A percentile compares a stretch with the other conserved stretches of the same genome.
Conservation (phyloP, 2,329 filamentous ascomycete species). For the Mycosphaerella sp. region DNA sequence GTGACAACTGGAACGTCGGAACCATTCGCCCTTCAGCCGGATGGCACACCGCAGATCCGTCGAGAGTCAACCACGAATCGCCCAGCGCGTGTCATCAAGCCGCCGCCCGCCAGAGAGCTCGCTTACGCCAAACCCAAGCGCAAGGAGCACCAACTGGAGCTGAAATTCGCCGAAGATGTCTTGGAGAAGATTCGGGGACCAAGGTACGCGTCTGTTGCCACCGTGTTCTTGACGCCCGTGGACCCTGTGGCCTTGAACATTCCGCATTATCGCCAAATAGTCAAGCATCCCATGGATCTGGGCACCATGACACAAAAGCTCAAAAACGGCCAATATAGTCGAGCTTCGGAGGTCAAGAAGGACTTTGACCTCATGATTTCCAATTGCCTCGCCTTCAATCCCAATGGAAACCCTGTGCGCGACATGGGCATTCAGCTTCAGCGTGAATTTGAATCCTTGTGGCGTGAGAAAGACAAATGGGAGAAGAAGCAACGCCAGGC, state of each 20-base stretch:
- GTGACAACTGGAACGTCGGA: conserved; percentile 43
- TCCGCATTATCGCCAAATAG: conserved; percentile 83
- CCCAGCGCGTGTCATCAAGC: conserved; percentile 89
- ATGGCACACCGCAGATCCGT: conserved; percentile 74
- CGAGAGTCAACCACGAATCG: conserved; percentile 78
- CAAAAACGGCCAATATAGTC: conserved; percentile 70
- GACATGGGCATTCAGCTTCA: conserved; percentile 66
- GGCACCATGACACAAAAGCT: conserved; percentile 74
- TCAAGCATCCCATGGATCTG: conserved; percentile 97
- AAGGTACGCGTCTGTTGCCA: conserved; percentile 62
- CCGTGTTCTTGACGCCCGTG: conserved; percentile 75
- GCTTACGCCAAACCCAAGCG: conserved; percentile 85
- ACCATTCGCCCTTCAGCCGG: conserved; percentile 69
- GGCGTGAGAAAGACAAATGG: conserved; percentile 75
- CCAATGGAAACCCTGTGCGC: conserved; percentile 68
- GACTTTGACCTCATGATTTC: conserved; percentile 77
- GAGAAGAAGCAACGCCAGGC: conserved; percentile 68
- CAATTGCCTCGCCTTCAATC: conserved; percentile 92
- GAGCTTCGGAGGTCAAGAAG: conserved; percentile 75
- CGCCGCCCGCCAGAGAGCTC: conserved; percentile 85
- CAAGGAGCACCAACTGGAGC: conserved; percentile 81
- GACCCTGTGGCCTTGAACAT: conserved; percentile 93
- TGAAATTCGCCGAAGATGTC: conserved; percentile 83
- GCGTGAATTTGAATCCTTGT: conserved; percentile 66
- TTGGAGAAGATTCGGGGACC: conserved; percentile 69